Evolutionary conservation across 225 moss, liverwort and hornwort species (phyloP).

Genomic region (Physcomitrellopsis africana): DNA sequence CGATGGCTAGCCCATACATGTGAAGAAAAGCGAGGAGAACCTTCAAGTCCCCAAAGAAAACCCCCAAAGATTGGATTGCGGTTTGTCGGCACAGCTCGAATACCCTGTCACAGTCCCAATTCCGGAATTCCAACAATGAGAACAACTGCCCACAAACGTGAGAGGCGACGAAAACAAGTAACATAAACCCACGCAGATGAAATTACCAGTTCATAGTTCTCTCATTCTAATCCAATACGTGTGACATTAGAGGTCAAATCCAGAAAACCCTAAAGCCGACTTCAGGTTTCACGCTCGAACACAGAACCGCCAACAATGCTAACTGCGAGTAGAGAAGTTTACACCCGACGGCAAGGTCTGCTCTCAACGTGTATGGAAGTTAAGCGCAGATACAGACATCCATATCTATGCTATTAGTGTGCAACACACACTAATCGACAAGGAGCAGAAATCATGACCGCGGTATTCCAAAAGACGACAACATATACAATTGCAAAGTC

Average conservation of each 20-base stretch:
- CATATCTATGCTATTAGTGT: no score
- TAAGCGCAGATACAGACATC: neutral
- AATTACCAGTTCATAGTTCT: conserved; percentile 13
- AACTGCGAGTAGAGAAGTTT: neutral
- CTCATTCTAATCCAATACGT: neutral
- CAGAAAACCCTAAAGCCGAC: conserved; percentile 31
- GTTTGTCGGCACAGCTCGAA: conserved; percentile 27
- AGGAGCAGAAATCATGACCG: neutral
- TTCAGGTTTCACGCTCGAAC: conserved; percentile 2
- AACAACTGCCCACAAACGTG: neutral
- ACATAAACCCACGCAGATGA: conserved; percentile 12
- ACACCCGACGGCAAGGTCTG: neutral
- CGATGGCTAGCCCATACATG: conserved; percentile 99
- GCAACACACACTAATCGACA: no score
- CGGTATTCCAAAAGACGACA: neutral
- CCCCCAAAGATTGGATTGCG: conserved; percentile 13
- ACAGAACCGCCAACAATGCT: neutral
- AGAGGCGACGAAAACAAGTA: neutral
- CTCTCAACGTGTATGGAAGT: conserved; percentile 15
- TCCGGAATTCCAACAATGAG: conserved; percentile 19
- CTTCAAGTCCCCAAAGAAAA: conserved; percentile 21
- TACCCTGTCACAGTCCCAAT: conserved; percentile 42
- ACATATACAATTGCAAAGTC: neutral
- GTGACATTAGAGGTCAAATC: neutral
- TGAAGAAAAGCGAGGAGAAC: conserved; percentile 35